Conservation (phyloP, 23 red algal species). For the Gracilaria caudata region DNA sequence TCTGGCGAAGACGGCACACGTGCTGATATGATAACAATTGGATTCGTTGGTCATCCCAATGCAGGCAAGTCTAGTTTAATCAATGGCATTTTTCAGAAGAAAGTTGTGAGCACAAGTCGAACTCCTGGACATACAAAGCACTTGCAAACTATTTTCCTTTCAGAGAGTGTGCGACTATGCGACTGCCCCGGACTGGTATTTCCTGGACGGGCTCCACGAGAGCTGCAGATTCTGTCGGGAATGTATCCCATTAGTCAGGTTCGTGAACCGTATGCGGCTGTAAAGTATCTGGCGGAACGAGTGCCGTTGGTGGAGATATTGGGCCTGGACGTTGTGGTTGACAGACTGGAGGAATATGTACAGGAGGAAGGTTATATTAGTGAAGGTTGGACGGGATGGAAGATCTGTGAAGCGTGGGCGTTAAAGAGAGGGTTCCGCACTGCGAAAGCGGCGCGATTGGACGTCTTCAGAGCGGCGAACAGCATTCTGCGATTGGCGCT, state of each 20-base stretch:
- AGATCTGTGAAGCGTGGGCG: conserved; percentile 81
- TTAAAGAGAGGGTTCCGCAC: conserved; percentile 75
- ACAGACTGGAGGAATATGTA: conserved; percentile 44
- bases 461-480: conserved; percentile 72
- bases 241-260: conserved; percentile 76
- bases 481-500: conserved; percentile 66
- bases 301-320: conserved; percentile 69
- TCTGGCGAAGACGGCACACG: conserved; percentile 3
- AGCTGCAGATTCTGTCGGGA: conserved; percentile 76
- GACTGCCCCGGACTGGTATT: conserved; percentile 97
- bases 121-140: conserved; percentile 98
- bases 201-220: conserved; percentile 70
- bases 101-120: conserved; percentile 76
- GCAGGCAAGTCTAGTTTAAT: conserved; percentile 91
- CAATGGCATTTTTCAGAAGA: conserved; percentile 86
- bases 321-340: conserved; percentile 23
- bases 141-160: conserved; percentile 89
- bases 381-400: conserved; percentile 70
- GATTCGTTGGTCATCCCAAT: conserved; percentile 96
- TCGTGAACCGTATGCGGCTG: conserved; percentile 66
- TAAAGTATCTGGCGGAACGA: conserved; percentile 66
- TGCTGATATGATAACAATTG: conserved; percentile 74
- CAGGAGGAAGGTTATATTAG: conserved; percentile 34
- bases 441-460: conserved; percentile 75
- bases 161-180: conserved; percentile 80